Evolutionary conservation across 1,139 yeast species (phyloP), one percentile per base, ranked within the genome.

Genomic region (Sugiyamaella paludigena): DNA sequence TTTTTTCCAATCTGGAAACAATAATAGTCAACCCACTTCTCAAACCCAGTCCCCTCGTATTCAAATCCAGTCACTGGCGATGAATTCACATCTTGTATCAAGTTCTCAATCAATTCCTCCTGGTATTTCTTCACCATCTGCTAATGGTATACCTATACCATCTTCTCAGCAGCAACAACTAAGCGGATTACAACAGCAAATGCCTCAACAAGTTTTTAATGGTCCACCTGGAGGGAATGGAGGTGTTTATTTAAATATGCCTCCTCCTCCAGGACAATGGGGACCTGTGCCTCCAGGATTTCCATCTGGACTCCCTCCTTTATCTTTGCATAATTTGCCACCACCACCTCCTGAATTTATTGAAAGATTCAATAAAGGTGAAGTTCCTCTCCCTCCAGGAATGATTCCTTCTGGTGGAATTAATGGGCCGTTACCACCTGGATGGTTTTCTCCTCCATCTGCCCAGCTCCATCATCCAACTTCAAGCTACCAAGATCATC

Each of bases 341-440:
- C 50, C 50, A 27, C 52, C 50, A 11, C 52, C 52, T 16, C 55
- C 55, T 10, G 55, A 51, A 24, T 43, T 51, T 15, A 26, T 50
- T 15, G 49, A 51, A 26, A 34, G 46, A 40, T 37, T 51, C 39
- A 19, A 40, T 16, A 42, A 48, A n/a, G 53, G 55, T n/a, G 48
- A 49, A 27, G 30, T 46, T 2, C 51, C 55, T 11, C 49, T 49
- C 10, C 54, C 54, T 12, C 45, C 41, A 5, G 49, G 49, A 4
- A 36, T 33, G 36, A 12, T 47, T 13, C 45, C 53, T 7, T 31
- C 43, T 10, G 48, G 48, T 6, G 47, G n/a, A n/a, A n/a, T n/a
- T n/a, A n/a, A n/a, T 41, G 8, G 45, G 29, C 16, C 47, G 31
- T 31, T 48, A 40, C 37, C 51, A 26, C 31, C 49, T 36, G 26